A percentile compares a stretch with the other conserved stretches of the same genome.
These are phyloP conservation scores for Phytophthora pinifolia DNA, from an alignment of 352 stramenopile genomes.

Conservation along the genomic window DNA sequence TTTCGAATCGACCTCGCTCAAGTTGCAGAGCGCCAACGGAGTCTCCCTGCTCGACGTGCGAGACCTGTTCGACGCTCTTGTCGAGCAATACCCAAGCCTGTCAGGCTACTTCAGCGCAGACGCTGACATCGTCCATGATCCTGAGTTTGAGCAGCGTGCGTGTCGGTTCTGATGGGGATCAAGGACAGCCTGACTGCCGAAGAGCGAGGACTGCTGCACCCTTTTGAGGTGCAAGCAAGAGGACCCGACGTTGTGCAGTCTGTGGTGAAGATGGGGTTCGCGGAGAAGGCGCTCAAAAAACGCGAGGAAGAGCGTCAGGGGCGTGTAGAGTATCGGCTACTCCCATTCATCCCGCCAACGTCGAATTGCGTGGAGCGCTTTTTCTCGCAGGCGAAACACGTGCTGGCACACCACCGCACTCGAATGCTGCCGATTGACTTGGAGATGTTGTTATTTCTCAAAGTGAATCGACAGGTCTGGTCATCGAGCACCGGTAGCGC, in stretches of 20 bases:
- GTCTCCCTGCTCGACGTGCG: neutral
- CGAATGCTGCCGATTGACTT: neutral
- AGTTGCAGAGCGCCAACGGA: neutral
- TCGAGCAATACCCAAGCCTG: neutral
- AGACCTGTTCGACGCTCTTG: neutral
- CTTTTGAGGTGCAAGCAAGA: neutral
- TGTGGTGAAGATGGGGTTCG: neutral
- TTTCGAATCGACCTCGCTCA: neutral
- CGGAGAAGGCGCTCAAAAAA: neutral
- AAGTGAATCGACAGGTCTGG: neutral
- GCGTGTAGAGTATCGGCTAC: neutral
- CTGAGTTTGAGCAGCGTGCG: neutral
- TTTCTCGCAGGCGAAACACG: neutral
- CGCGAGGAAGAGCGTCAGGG: neutral
- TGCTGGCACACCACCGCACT: neutral
- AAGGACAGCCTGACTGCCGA: neutral
- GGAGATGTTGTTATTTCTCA: slow-evolving; percentile 5
- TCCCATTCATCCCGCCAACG: neutral
- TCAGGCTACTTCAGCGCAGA: neutral
- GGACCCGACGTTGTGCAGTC: neutral
- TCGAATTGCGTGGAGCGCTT: neutral
- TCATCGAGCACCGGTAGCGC: neutral
- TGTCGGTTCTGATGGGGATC: neutral
- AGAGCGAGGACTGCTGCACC: neutral
- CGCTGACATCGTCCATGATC: neutral